Conservation (phyloP, 805 yeast species). For the Saccharomyces jurei region DNA sequence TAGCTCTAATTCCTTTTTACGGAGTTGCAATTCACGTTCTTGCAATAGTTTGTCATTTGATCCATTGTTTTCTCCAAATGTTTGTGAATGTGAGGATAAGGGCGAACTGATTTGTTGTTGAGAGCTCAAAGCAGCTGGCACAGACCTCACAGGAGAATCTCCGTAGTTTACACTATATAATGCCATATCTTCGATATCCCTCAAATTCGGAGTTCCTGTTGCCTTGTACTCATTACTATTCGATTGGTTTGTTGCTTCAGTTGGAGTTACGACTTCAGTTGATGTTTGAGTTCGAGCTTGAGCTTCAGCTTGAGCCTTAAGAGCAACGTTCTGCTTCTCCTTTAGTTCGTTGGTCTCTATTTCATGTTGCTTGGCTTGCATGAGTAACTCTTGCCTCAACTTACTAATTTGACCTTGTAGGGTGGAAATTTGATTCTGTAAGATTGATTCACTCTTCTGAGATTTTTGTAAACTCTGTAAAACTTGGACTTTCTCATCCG, state of each 20-base stretch:
- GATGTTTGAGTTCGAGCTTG: not conserved
- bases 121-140: conserved; percentile 6
- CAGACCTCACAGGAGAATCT: conserved; percentile 18
- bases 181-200: conserved; percentile 29
- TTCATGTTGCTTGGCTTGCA: conserved; percentile 2
- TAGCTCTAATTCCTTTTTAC: conserved; percentile 28
- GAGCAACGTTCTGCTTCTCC: not conserved
- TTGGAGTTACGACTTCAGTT: not conserved
- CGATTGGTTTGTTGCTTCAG: not conserved
- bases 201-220: conserved; percentile 28
- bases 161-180: conserved; percentile 25
- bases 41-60: conserved; percentile 15
- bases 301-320: not conserved
- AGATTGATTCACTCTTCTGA: not conserved
- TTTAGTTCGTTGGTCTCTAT: not conserved
- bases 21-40: conserved; percentile 28
- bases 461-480: not conserved
- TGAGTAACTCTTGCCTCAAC: conserved; percentile 5
- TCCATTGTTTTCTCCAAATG: conserved; percentile 6
- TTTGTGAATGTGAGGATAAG: conserved; percentile 12
- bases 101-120: conserved; percentile 7
- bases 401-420: conserved; percentile 8
- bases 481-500: conserved; percentile 6
- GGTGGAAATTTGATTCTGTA: not conserved
- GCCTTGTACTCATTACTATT: conserved; percentile 8